phyloP scores from a whole-genome alignment of 106 monocot species.

The Triglochin maritima region DNA sequence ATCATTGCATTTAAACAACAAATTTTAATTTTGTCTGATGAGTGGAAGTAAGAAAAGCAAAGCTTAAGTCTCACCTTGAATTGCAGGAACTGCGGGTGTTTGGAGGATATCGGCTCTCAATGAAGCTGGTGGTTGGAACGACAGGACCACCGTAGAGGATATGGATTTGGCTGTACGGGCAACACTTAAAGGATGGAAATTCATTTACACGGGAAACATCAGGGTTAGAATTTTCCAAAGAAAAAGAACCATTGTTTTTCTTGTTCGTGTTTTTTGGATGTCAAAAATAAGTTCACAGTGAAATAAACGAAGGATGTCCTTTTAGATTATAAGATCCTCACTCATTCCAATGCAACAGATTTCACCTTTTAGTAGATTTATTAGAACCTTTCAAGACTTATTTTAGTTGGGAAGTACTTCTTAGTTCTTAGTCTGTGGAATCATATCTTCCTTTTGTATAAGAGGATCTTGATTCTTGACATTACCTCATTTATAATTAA shows the following conservation, averaged over 20 bases:
- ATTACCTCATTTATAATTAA: neutral
- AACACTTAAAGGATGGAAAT: conserved; percentile 56
- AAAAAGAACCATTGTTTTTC: neutral
- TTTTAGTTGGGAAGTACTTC: too few relatives aligned
- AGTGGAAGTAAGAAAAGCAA: too few relatives aligned
- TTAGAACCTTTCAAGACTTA: neutral
- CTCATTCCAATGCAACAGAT: too few relatives aligned
- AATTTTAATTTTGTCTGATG: too few relatives aligned
- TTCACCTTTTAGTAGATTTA: neutral
- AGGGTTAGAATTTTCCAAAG: conserved; percentile 22
- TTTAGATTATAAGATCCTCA: too few relatives aligned
- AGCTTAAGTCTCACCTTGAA: conserved; percentile 16
- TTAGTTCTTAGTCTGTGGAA: too few relatives aligned
- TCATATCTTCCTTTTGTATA: neutral
- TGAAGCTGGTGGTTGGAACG: conserved; percentile 78
- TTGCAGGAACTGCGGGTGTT: conserved; percentile 69
- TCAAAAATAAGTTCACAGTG: neutral
- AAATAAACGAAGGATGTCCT: neutral
- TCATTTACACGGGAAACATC: conserved; percentile 49
- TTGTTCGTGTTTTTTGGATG: neutral
- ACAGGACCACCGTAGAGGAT: conserved; percentile 74
- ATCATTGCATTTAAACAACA: too few relatives aligned
- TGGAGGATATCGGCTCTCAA: conserved; percentile 62
- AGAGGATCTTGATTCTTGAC: neutral
- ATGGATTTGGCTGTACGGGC: conserved; percentile 81